These are phyloP conservation scores for Crithidia bombi DNA, from an alignment of 208 protist genomes.

Conservation along the genomic window DNA sequence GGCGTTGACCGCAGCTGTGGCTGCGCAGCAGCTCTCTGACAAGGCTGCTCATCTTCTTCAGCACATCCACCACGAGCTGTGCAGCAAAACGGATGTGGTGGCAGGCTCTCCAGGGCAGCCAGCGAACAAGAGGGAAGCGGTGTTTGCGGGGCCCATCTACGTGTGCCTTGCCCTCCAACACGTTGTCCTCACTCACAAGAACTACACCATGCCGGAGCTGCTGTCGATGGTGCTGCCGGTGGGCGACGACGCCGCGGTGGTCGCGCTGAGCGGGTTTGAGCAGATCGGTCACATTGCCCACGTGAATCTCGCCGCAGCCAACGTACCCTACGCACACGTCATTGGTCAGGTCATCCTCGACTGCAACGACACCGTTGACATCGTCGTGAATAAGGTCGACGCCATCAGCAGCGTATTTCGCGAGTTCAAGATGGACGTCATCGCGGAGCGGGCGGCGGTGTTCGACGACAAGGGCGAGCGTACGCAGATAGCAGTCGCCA, in stretches of 20 bases:
- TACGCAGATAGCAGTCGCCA: neutral
- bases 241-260: slow-evolving; percentile 21
- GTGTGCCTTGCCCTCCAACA: slow-evolving; percentile 41
- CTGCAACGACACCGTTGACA: slow-evolving; percentile 92
- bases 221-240: slow-evolving; percentile 51
- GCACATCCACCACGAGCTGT: slow-evolving; percentile 17
- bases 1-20: slow-evolving; percentile 4
- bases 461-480: neutral
- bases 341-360: slow-evolving; percentile 97
- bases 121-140: neutral
- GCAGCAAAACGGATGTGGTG: neutral
- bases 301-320: slow-evolving; percentile 94
- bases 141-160: slow-evolving; percentile 4
- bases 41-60: slow-evolving; percentile 23
- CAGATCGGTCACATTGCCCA: slow-evolving; percentile 97
- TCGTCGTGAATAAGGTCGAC: slow-evolving; percentile 98
- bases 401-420: slow-evolving; percentile 96
- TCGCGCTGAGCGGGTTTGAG: slow-evolving; percentile 83
- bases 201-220: slow-evolving; percentile 88
- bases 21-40: neutral
- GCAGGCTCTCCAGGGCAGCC: neutral
- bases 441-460: slow-evolving; percentile 78
- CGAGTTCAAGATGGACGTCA: slow-evolving; percentile 97
- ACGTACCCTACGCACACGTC: slow-evolving; percentile 88
- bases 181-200: slow-evolving; percentile 62